Evolutionary conservation across 2,329 filamentous ascomycete genomes (phyloP).

Genomic region (Colletotrichum zoysiae): DNA sequence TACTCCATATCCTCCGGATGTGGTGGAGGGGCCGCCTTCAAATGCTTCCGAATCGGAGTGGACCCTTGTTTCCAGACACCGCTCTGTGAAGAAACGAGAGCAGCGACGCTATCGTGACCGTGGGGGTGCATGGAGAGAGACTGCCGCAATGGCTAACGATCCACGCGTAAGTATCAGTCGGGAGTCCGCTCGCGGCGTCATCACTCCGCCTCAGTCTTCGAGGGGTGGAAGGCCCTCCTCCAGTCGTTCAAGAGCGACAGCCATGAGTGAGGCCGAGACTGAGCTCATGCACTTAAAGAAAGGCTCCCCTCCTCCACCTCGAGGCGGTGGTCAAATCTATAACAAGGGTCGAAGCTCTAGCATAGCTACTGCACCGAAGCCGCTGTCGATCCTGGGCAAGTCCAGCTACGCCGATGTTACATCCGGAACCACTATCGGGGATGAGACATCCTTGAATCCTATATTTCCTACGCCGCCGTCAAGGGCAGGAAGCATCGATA

Average conservation of each 20-base stretch:
- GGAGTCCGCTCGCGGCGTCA: conserved; percentile 54
- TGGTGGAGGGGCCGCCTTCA: neutral
- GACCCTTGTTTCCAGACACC: conserved; percentile 52
- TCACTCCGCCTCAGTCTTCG: conserved; percentile 45
- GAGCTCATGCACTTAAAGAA: conserved; percentile 58
- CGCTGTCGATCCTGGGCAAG: conserved; percentile 48
- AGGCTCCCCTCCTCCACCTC: conserved; percentile 50
- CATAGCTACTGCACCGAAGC: conserved; percentile 46
- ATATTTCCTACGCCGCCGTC: conserved; percentile 44
- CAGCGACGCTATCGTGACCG: conserved; percentile 58
- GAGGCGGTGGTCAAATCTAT: conserved; percentile 47
- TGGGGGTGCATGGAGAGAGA: conserved; percentile 59
- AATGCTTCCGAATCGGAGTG: conserved; percentile 43
- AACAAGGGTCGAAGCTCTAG: conserved; percentile 45
- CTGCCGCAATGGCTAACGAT: conserved; percentile 52
- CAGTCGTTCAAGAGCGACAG: conserved; percentile 48
- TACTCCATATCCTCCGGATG: conserved; percentile 45
- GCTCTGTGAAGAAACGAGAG: conserved; percentile 56
- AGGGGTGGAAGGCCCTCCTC: conserved; percentile 44
- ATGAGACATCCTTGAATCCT: conserved; percentile 38
- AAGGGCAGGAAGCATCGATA: conserved; percentile 33
- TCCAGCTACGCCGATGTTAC: conserved; percentile 51
- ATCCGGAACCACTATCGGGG: conserved; percentile 40
- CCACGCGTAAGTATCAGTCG: conserved; percentile 57
- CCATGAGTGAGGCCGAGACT: conserved; percentile 57